These are phyloP conservation scores for Jacaranda mimosifolia DNA, from an alignment of 257 asterid species.

Conservation along the genomic window DNA sequence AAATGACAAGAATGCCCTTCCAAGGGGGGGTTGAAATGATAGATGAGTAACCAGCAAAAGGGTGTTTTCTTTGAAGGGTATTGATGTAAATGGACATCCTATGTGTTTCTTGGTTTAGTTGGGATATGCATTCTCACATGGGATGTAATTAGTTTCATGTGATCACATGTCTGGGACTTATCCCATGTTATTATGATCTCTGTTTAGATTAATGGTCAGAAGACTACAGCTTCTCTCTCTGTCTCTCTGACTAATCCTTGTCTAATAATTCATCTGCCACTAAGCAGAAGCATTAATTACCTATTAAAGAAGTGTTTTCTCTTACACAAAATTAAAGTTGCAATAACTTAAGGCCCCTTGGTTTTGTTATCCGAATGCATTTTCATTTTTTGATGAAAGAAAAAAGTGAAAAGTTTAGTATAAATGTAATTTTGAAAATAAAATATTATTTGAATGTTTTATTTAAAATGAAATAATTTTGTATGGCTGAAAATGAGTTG, in stretches of 20 bases:
- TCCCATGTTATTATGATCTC: slow-evolving; percentile 68
- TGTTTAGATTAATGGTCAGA: slow-evolving; percentile 44
- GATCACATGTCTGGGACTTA: slow-evolving; percentile 68
- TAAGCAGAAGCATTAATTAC: slow-evolving; percentile 19
- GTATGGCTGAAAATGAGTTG: no score
- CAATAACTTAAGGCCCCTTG: not conserved
- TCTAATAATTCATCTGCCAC: slow-evolving; percentile 41
- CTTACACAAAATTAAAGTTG: not conserved
- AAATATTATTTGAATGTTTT: no score
- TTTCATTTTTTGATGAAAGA: no score
- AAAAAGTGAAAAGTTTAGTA: no score
- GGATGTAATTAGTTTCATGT: slow-evolving; percentile 65
- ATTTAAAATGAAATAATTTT: no score
- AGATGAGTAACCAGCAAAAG: slow-evolving; percentile 5
- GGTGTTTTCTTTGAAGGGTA: slow-evolving; percentile 41
- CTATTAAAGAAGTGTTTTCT: not conserved
- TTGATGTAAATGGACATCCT: slow-evolving; percentile 23
- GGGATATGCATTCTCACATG: slow-evolving; percentile 64
- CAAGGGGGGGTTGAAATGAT: slow-evolving; percentile 21
- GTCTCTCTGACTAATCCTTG: slow-evolving; percentile 48
- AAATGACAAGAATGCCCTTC: slow-evolving; percentile 52
- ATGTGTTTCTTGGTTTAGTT: slow-evolving; percentile 36
- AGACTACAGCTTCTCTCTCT: slow-evolving; percentile 35
- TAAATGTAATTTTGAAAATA: no score
- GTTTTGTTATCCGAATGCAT: no score